These are phyloP conservation scores for Viola pubescens DNA, from an alignment of 441 rosid genomes.

Conservation along the genomic window DNA sequence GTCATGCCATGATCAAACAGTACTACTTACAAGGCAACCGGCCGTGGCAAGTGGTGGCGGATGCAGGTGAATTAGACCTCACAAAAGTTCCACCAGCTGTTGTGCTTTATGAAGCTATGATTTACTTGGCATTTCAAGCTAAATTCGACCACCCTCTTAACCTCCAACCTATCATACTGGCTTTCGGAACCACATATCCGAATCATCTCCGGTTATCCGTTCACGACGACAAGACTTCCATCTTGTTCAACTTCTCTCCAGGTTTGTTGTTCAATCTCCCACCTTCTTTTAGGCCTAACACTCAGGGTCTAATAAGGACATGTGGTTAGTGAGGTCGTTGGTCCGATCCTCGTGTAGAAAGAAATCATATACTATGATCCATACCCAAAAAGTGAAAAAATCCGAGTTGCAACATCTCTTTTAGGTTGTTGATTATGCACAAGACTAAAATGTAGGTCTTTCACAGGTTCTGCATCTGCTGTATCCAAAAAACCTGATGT, in stretches of 20 bases:
- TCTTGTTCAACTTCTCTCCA: slow-evolving; percentile 63
- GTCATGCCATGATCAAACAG: slow-evolving; percentile 66
- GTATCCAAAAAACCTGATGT: slow-evolving; percentile 21
- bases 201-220: slow-evolving; percentile 38
- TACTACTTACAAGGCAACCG: slow-evolving; percentile 61
- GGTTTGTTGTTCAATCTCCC: slow-evolving; percentile 28
- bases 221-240: slow-evolving; percentile 66
- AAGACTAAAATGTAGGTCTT: not conserved
- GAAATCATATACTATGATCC: too few relatives aligned
- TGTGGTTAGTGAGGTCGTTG: too few relatives aligned
- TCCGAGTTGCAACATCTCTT: not conserved
- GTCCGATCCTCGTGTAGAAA: too few relatives aligned
- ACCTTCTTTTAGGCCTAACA: not conserved
- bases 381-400: too few relatives aligned
- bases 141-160: slow-evolving; percentile 39
- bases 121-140: slow-evolving; percentile 72
- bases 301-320: not conserved
- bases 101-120: slow-evolving; percentile 65
- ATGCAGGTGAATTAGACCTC: slow-evolving; percentile 72
- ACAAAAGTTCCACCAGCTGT: slow-evolving; percentile 64
- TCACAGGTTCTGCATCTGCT: slow-evolving; percentile 36
- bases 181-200: slow-evolving; percentile 58
- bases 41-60: slow-evolving; percentile 52
- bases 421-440: not conserved
- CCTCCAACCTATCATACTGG: slow-evolving; percentile 59